Evolutionary conservation across 2,329 filamentous ascomycete species (phyloP), one percentile per base, ranked within the genome.

Genomic region (Penicillium occitanis): DNA sequence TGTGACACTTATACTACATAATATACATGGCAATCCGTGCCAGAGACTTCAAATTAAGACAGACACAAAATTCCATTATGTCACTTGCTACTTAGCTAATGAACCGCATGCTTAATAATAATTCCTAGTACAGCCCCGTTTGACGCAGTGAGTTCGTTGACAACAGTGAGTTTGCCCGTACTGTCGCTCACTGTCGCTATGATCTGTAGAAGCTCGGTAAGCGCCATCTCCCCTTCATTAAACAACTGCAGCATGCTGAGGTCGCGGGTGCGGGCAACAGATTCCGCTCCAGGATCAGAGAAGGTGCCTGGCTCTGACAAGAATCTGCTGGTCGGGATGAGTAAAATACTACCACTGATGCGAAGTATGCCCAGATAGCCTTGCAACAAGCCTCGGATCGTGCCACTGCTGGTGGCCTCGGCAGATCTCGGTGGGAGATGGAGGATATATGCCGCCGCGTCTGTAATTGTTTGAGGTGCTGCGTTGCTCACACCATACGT

Each of bases 191-290:
- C 42, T 10, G n/a, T 46, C 1, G 5, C 17, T 46, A 46, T 46
- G n/a, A 46, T 19, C 42, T 46, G 17, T n/a, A 46, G 37, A 46
- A 44, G 44, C 14, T 61, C 59, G 1, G 25, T 37, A 37, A 61
- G 33, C 48, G 44, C 59, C 59, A 61, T 61, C 22, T 61, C 59
- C 14, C 22, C 28, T 37, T 61, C 59, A 37, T 61, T 61, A 22
- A 40, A 25, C n/a, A 61, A 7, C 59, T 61, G 59, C 40, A 50
- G 28, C 30, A 61, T 11, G 14, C 19, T 25, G 14, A 61, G 17
- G n/a, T 50, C 59, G 59, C 59, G 59, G 1, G 59, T 46, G 13
- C 59, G 59, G 25, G 59, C 59, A 10, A 19, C 35, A 8, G 59
- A 30, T 19, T 61, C 59, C 4, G 14, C 59, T 22, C 30, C 42